phyloP scores from a whole-genome alignment of 2,329 filamentous ascomycete genomes.

The Cladosporium sp. region DNA sequence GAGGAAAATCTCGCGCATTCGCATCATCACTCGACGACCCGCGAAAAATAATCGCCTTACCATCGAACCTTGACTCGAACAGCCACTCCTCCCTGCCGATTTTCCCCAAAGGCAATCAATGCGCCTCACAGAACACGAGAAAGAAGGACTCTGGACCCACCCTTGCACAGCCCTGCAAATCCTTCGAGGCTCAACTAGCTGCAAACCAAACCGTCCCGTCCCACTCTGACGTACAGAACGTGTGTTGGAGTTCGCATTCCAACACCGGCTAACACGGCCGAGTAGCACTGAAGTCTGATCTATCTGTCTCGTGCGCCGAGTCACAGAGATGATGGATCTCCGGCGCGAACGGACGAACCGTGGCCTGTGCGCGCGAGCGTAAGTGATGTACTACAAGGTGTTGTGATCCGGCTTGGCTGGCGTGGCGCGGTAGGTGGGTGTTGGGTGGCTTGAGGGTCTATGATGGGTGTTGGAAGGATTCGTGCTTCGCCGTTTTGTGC shows the following conservation, averaged over 20 bases:
- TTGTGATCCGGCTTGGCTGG: background rate
- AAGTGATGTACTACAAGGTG: background rate
- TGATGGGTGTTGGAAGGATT: background rate
- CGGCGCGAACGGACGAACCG: background rate
- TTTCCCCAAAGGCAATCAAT: constrained; percentile 2
- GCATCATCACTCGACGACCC: background rate
- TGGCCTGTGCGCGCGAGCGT: constrained; percentile 2
- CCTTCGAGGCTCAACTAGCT: background rate
- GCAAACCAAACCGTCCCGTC: background rate
- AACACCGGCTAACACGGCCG: constrained; percentile 1
- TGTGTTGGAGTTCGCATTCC: background rate
- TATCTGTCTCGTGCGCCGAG: background rate
- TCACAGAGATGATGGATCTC: background rate
- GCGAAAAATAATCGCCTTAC: background rate
- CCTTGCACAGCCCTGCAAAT: constrained; percentile 4
- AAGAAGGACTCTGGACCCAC: background rate
- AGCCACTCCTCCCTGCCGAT: background rate
- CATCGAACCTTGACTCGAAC: background rate
- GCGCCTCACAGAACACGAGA: constrained; percentile 45
- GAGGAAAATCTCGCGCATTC: constrained; percentile 1
- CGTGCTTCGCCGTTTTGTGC: background rate
- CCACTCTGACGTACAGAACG: background rate
- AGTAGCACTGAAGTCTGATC: background rate
- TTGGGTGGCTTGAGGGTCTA: constrained; percentile 2
- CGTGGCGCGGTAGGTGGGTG: background rate